Percentiles rank a stretch among this genome's conserved stretches.
phyloP scores from a whole-genome alignment of 2,329 filamentous ascomycete genomes.

The Cladosporium phlei region DNA sequence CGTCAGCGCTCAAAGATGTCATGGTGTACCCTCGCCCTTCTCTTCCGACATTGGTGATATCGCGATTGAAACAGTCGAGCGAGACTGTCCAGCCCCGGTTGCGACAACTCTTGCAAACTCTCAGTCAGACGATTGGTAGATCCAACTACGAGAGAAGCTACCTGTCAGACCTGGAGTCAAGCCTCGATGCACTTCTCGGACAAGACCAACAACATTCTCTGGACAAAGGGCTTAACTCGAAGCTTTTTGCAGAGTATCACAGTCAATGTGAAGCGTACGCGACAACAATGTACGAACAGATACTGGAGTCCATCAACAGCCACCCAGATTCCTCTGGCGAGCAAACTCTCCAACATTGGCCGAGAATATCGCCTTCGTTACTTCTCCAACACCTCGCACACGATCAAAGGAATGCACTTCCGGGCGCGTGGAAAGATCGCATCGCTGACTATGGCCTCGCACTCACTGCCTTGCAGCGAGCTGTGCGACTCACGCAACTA shows the following conservation, averaged over 20 bases:
- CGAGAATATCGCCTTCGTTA: conserved; percentile 38
- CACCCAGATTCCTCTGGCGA: neutral
- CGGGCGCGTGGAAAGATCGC: conserved; percentile 34
- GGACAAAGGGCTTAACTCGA: too few relatives aligned
- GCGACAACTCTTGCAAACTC: too few relatives aligned
- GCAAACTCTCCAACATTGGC: conserved; percentile 40
- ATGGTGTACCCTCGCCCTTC: neutral
- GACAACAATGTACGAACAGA: neutral
- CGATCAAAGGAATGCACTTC: conserved; percentile 29
- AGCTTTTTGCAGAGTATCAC: neutral
- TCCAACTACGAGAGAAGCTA: conserved; percentile 10
- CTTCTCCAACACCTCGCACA: conserved; percentile 48
- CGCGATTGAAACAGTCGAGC: too few relatives aligned
- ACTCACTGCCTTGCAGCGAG: conserved; percentile 44
- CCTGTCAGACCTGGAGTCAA: neutral
- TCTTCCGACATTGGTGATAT: neutral
- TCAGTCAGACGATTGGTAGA: too few relatives aligned
- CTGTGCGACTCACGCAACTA: conserved; percentile 43
- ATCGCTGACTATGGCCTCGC: conserved; percentile 43
- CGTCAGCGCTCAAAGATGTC: neutral
- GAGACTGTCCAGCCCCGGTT: too few relatives aligned
- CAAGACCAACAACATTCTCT: neutral
- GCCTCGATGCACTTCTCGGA: neutral
- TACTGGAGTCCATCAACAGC: neutral
- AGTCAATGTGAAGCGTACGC: neutral